These are phyloP conservation scores for Aspergillus pseudoglaucus DNA, from an alignment of 2,329 filamentous ascomycete genomes.

Conservation along the genomic window DNA sequence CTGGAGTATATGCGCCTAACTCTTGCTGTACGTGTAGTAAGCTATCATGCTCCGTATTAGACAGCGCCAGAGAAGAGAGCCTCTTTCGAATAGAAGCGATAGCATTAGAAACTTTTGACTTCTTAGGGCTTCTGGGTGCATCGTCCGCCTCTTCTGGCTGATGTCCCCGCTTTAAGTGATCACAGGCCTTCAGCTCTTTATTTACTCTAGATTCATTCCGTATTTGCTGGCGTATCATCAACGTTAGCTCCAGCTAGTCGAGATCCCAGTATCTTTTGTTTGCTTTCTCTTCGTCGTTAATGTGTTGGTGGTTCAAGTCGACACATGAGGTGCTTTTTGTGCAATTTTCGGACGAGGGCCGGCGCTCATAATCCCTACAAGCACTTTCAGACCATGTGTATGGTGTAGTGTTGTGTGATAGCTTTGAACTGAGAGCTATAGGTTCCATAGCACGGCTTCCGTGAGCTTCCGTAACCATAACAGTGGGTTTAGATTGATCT, in stretches of 20 bases:
- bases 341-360: neutral
- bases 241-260: constrained; percentile 16
- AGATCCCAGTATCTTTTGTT: constrained; percentile 15
- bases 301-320: constrained; percentile 6
- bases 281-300: neutral
- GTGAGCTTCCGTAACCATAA: too few relatives aligned
- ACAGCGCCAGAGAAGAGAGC: neutral
- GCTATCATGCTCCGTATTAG: neutral
- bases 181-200: neutral
- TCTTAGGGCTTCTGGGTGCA: neutral
- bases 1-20: neutral
- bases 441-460: too few relatives aligned
- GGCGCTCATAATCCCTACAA: neutral
- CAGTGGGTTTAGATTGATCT: neutral
- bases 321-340: constrained; percentile 6
- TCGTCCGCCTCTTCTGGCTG: neutral
- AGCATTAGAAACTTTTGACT: neutral
- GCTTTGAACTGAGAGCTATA: neutral
- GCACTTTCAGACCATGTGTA: neutral
- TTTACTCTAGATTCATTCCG: neutral
- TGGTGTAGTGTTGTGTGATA: neutral
- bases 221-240: constrained; percentile 1
- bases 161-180: neutral
- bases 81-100: neutral
- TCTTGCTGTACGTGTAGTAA: neutral